Base-by-base conservation (phyloP, 202 grass and related monocot genomes). In the Carex sylvatica region DNA sequence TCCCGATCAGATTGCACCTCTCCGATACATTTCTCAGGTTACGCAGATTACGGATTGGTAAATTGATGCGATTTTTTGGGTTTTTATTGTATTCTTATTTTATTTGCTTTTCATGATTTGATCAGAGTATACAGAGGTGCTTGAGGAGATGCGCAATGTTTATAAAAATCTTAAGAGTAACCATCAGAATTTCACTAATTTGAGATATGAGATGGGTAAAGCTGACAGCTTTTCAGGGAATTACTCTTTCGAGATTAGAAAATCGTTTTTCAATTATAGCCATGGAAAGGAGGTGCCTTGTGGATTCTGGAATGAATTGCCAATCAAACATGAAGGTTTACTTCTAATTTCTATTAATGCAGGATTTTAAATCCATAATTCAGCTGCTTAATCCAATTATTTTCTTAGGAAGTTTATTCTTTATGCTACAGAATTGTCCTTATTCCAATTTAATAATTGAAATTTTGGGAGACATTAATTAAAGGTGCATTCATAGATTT, bases 11-110 rank as follows among this genome's bases (percentile, higher is more conserved):
- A 40, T 68, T 98, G 95, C 92, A 81, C 86, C 91, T 85, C 75
- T 85, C 87, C 87, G 24, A 90, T 85, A 80, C 77, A 64, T 30
- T 98, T 98, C 86, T 83, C 90, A 88, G 92, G 95, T 93, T 30
- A 20, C n/a, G 12, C 23, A 13, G 36, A 31, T 19, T 5, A 61
- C 12, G 44, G 23, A 42, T 61, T 16, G 0, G 2, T 28, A 20
- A 42, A 44, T 82, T 18, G 19, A 47, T 85, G 52, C 74, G 12
- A 67, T 44, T 38, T 60, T 79, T 75, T 13, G 40, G 16, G 38
- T 0, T 6, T 20, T 20, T 80, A 26, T 36, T 78, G 24, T 82
- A 19, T 86, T 24, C 68, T 51, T 4, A 2, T 23, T 71, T 68
- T 28, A 28, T 28, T 28, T 53, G 5, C 8, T 4, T 81, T 63